These are phyloP conservation scores for Euryodendron excelsum DNA, from an alignment of 148 eudicot species.

Conservation along the genomic window DNA sequence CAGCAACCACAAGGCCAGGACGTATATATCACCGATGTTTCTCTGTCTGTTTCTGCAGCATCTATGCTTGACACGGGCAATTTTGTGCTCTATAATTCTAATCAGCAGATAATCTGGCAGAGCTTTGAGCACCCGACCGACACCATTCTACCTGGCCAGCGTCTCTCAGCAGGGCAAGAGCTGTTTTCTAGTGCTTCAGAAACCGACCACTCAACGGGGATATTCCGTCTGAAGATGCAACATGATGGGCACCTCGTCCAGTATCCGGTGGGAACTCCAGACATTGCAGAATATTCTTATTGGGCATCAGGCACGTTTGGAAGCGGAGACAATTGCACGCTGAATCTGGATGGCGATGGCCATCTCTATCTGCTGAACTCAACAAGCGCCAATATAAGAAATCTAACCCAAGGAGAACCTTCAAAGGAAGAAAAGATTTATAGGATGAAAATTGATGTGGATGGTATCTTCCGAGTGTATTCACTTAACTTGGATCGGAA, in stretches of 20 bases:
- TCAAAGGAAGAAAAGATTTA: background rate
- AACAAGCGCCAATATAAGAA: background rate
- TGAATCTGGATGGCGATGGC: slow-evolving; percentile 26
- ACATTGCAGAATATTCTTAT: background rate
- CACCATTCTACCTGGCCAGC: slow-evolving; percentile 33
- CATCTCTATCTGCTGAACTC: slow-evolving; percentile 26
- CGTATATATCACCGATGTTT: background rate
- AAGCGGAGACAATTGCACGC: slow-evolving; percentile 11
- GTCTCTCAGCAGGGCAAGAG: background rate
- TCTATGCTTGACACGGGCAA: slow-evolving; percentile 43
- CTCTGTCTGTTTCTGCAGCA: slow-evolving; percentile 15
- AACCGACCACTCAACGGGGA: slow-evolving; percentile 17
- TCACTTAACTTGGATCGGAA: background rate
- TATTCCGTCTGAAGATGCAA: slow-evolving; percentile 30
- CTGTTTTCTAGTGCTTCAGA: slow-evolving; percentile 23
- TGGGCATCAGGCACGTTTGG: background rate
- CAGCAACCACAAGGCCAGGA: background rate
- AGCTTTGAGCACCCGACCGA: slow-evolving; percentile 37
- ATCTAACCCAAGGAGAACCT: slow-evolving; percentile 16
- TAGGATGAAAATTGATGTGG: slow-evolving; percentile 21
- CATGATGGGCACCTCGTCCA: slow-evolving; percentile 25
- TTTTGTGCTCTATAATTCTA: slow-evolving; percentile 29
- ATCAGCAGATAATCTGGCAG: slow-evolving; percentile 21
- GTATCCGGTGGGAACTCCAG: slow-evolving; percentile 10
- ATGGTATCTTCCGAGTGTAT: slow-evolving; percentile 40